These are phyloP conservation scores for Liquidambar formosana DNA, from an alignment of 164 flowering plant genomes.

Conservation along the genomic window DNA sequence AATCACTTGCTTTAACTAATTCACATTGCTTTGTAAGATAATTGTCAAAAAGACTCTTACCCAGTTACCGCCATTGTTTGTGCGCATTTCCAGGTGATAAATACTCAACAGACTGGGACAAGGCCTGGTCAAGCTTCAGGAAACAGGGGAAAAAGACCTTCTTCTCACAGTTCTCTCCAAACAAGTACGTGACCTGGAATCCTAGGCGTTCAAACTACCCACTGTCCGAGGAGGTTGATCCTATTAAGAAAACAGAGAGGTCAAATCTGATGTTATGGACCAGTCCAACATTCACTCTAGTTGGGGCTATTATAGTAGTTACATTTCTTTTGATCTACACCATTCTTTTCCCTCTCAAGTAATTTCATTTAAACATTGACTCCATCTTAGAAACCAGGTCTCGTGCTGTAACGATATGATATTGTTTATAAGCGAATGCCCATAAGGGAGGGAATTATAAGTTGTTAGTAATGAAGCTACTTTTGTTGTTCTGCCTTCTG, in stretches of 20 bases:
- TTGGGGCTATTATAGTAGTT: constrained; percentile 70
- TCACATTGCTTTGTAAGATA: neutral
- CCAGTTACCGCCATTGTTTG: neutral
- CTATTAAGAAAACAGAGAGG: constrained; percentile 88
- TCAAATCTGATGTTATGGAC: constrained; percentile 88
- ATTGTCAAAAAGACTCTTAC: neutral
- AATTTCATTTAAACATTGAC: constrained; percentile 14
- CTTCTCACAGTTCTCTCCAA: constrained; percentile 64
- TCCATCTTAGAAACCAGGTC: constrained; percentile 1
- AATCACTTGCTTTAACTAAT: no score
- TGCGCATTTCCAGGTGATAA: constrained; percentile 47
- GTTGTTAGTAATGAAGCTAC: constrained; percentile 6
- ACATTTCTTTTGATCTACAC: constrained; percentile 75
- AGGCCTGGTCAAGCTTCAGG: constrained; percentile 85
- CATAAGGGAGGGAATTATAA: constrained; percentile 2
- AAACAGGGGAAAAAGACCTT: constrained; percentile 73
- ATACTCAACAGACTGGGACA: constrained; percentile 89
- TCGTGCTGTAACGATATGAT: neutral
- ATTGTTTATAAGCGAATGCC: constrained; percentile 4
- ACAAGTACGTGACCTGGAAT: constrained; percentile 94
- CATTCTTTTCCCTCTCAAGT: constrained; percentile 64
- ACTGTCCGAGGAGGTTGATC: constrained; percentile 85
- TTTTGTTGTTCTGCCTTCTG: neutral
- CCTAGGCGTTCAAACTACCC: constrained; percentile 87
- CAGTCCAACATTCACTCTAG: constrained; percentile 78